These are phyloP conservation scores for Citrus trifoliata DNA, from an alignment of 345 rosid genomes.

Conservation along the genomic window DNA sequence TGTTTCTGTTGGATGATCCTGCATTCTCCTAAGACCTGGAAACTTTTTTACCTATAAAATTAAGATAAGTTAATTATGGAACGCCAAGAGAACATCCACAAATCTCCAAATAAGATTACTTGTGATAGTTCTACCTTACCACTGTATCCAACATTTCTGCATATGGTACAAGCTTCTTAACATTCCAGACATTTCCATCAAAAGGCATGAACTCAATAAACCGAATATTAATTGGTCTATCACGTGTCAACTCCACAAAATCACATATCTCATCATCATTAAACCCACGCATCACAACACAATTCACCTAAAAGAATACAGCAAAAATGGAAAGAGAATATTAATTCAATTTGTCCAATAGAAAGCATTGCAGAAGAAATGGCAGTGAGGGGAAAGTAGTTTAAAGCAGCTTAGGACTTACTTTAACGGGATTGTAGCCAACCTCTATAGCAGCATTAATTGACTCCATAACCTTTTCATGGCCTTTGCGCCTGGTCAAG, in stretches of 20 bases:
- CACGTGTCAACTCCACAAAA: constrained; percentile 78
- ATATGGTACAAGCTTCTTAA: constrained; percentile 79
- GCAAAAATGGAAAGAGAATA: not conserved
- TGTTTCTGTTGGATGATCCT: constrained; percentile 81
- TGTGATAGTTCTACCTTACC: constrained; percentile 71
- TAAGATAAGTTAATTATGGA: constrained; percentile 8
- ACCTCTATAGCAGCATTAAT: constrained; percentile 72
- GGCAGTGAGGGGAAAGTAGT: not conserved
- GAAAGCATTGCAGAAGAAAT: not conserved
- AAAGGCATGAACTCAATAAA: constrained; percentile 99
- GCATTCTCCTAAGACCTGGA: constrained; percentile 53
- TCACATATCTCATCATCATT: constrained; percentile 95
- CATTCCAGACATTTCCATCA: constrained; percentile 97
- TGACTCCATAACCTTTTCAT: constrained; percentile 71
- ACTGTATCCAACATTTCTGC: constrained; percentile 82
- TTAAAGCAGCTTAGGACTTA: constrained; percentile 17
- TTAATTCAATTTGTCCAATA: not conserved
- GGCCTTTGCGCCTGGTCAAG: constrained; percentile 84
- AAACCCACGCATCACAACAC: constrained; percentile 92
- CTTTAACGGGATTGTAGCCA: constrained; percentile 90
- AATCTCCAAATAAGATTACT: constrained; percentile 18
- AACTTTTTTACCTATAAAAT: constrained; percentile 46
- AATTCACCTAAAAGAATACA: constrained; percentile 60
- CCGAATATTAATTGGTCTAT: constrained; percentile 81
- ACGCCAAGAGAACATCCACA: not conserved